phyloP scores from a whole-genome alignment of 1,284 basidiomycete species.

The Pseudozyma sp. region DNA sequence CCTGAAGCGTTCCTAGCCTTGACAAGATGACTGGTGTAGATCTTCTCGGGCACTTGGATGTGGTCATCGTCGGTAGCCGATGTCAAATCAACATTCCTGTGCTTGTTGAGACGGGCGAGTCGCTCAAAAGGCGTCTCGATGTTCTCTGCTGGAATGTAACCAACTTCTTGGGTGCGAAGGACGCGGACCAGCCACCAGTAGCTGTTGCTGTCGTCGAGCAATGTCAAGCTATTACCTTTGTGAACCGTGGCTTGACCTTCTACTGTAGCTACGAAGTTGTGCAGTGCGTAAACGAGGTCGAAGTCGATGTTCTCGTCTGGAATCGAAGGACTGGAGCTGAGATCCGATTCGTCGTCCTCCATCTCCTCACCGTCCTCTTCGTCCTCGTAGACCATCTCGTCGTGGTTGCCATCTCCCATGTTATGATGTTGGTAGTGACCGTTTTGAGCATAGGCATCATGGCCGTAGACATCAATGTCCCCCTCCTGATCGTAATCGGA shows the following conservation, averaged over 20 bases:
- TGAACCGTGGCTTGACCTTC: conserved; percentile 69
- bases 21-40: conserved; percentile 59
- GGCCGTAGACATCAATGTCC: conserved; percentile 25
- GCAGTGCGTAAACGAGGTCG: conserved; percentile 68
- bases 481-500: conserved; percentile 24
- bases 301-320: conserved; percentile 69
- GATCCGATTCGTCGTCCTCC: conserved; percentile 66
- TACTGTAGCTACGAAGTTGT: conserved; percentile 68
- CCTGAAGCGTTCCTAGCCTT: conserved; percentile 56
- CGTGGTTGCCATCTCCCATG: conserved; percentile 42
- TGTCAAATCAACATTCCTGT: conserved; percentile 86
- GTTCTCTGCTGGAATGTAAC: conserved; percentile 98
- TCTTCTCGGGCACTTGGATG: conserved; percentile 60
- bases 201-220: conserved; percentile 68
- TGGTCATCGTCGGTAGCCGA: conserved; percentile 67
- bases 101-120: conserved; percentile 94
- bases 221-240: conserved; percentile 67
- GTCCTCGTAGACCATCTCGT: conserved; percentile 56
- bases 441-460: conserved; percentile 32
- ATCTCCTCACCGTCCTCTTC: conserved; percentile 61
- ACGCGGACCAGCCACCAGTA: conserved; percentile 70
- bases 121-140: conserved; percentile 98
- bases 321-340: conserved; percentile 68
- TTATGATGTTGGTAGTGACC: conserved; percentile 31
- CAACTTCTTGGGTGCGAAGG: conserved; percentile 82